Base-by-base conservation (phyloP, 1,139 yeast species). In the Lodderomyces pseudojiufengensis region DNA sequence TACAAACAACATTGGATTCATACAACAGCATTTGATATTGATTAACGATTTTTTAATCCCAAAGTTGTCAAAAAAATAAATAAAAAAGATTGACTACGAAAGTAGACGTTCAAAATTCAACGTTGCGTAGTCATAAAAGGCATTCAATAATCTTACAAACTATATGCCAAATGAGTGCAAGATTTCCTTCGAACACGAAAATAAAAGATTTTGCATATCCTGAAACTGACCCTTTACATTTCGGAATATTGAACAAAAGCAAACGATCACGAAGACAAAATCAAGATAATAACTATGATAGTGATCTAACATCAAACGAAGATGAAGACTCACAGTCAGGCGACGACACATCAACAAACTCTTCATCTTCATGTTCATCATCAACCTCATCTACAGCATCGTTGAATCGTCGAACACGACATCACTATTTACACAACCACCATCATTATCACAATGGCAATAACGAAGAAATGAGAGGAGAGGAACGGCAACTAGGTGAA, bases 171-270 rank as follows among this genome's bases (percentile, higher is more conserved):
- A 32, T 32, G 35, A 27, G 35, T 15, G 14, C 30, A 13, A 15
- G 30, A 23, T 52, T 52, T 33, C 63, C 61, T 2, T 50, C 57
- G 12, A 51, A 55, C 39, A 65, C 73, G 7, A 68, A 73, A 15
- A 80, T 84, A 16, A 77, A 77, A 46, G 97, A 88, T 56, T 88
- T 76, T 64, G 97, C 90, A 24, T 88, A 88, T 53, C 76, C 76
- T 4, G 68, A 63, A 14, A 60, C 69, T 27, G 79, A 84, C 30
- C 47, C 47, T 7, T 34, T 44, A 11, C 42, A 44, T 29, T 26
- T 16, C 8, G 24, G 21, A 9, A 18, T 25, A 3, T 27, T 26
- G 14, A 11, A 32, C 15, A 7, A 43, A 18, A 18, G 26, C 10
- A 26, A 20, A 9, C 26, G 11, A 8, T 27, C 27, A 18, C 22